Conservation (phyloP, 2,329 filamentous ascomycete species). For the Exophiala bonariae region DNA sequence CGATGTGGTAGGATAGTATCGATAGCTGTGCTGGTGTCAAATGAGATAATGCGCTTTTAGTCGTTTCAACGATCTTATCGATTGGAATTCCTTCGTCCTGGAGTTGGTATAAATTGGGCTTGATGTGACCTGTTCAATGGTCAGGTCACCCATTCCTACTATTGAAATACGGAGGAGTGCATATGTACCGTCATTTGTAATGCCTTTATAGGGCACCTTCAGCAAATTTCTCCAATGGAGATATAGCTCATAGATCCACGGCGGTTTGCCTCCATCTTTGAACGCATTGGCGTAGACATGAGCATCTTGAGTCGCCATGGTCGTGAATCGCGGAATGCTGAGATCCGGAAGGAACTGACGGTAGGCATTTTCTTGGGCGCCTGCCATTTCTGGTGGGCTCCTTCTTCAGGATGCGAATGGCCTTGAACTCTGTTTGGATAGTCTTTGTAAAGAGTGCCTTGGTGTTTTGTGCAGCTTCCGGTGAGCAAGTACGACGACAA, state of each 20-base stretch:
- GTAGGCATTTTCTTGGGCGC: constrained; percentile 39
- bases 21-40: constrained; percentile 52
- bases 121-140: constrained; percentile 37
- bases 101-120: constrained; percentile 55
- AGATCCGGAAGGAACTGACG: constrained; percentile 65
- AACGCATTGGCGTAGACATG: constrained; percentile 64
- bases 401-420: no score
- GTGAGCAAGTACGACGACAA: no score
- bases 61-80: constrained; percentile 54
- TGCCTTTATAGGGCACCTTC: constrained; percentile 67
- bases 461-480: constrained; percentile 5
- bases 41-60: constrained; percentile 46
- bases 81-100: constrained; percentile 67
- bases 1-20: constrained; percentile 60
- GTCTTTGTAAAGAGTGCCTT: no score
- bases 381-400: constrained; percentile 11
- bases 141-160: constrained; percentile 18
- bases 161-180: constrained; percentile 2
- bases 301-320: constrained; percentile 62
- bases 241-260: constrained; percentile 66
- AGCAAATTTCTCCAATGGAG: constrained; percentile 58
- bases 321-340: constrained; percentile 59
- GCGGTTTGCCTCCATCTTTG: constrained; percentile 58
- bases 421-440: no score
- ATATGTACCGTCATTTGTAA: constrained; percentile 65